These are phyloP conservation scores for Senecio squalidus DNA, from an alignment of 140 eudicot genomes.

Conservation along the genomic window DNA sequence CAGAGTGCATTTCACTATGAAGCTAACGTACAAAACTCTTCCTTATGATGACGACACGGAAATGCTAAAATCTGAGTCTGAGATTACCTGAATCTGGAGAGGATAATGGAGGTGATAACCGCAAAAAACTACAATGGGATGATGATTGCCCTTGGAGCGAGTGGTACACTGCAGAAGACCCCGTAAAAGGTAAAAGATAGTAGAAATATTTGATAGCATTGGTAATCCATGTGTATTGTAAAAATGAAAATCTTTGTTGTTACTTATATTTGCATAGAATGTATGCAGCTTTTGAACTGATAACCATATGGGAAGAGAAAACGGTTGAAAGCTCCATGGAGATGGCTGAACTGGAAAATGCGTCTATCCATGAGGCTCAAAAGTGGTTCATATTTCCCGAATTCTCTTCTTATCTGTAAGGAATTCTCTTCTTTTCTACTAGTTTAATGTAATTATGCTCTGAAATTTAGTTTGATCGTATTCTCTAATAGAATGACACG, in stretches of 20 bases:
- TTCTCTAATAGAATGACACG: not conserved
- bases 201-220: slow-evolving; percentile 1
- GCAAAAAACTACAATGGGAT: slow-evolving; percentile 76
- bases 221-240: not conserved
- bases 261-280: slow-evolving; percentile 17
- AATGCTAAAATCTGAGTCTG: slow-evolving; percentile 39
- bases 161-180: slow-evolving; percentile 96
- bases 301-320: slow-evolving; percentile 63
- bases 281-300: slow-evolving; percentile 67
- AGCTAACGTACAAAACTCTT: slow-evolving; percentile 76
- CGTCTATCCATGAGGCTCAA: slow-evolving; percentile 76
- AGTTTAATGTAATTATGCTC: not conserved
- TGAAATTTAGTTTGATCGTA: not conserved
- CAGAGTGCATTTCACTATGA: slow-evolving; percentile 76
- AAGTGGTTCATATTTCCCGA: slow-evolving; percentile 75
- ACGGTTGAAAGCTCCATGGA: slow-evolving; percentile 74
- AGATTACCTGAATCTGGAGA: slow-evolving; percentile 36
- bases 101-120: slow-evolving; percentile 35
- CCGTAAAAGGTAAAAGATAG: slow-evolving; percentile 55
- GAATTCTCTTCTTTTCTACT: not conserved
- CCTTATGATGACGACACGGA: slow-evolving; percentile 64
- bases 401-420: slow-evolving; percentile 64
- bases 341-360: slow-evolving; percentile 95
- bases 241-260: slow-evolving; percentile 8
- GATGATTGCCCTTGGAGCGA: slow-evolving; percentile 94